Conservation (phyloP, 176 grass and related monocot genomes). For the Canna indica region DNA sequence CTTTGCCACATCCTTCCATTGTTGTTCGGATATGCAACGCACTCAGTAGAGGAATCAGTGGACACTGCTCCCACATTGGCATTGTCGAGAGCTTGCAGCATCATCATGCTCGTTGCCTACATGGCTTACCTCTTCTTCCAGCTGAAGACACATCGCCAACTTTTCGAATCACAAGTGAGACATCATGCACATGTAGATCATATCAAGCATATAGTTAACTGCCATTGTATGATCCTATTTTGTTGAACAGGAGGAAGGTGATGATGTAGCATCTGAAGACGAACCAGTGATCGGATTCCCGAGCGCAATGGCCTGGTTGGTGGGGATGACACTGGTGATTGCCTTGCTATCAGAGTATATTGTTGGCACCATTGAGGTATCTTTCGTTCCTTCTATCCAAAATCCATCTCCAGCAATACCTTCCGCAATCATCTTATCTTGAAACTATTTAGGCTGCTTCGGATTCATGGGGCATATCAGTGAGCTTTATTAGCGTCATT, state of each 20-base stretch:
- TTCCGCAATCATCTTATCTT: neutral
- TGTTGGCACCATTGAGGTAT: constrained; percentile 13
- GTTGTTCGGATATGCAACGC: constrained; percentile 51
- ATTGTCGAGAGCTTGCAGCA: constrained; percentile 70
- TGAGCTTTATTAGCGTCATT: constrained; percentile 16
- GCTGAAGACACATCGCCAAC: constrained; percentile 80
- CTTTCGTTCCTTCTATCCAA: neutral
- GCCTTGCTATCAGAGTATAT: constrained; percentile 5
- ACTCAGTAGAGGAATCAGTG: constrained; percentile 24
- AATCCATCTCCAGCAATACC: too few species aligned
- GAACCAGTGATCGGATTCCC: constrained; percentile 6
- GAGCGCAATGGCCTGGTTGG: constrained; percentile 1
- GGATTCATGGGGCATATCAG: constrained; percentile 7
- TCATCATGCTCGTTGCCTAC: constrained; percentile 79
- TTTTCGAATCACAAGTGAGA: constrained; percentile 64
- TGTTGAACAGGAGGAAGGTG: neutral
- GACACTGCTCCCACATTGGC: constrained; percentile 30
- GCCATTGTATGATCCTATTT: neutral
- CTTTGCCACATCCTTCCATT: constrained; percentile 71
- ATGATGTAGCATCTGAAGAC: constrained; percentile 5
- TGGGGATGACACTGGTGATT: constrained; percentile 6
- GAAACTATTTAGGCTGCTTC: neutral
- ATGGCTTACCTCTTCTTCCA: constrained; percentile 89
- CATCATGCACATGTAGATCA: too few species aligned
- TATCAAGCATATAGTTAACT: neutral